A percentile compares a stretch with the other conserved stretches of the same genome.
These are phyloP conservation scores for Nepenthes alata DNA, from an alignment of 179 eudicot genomes.

Conservation along the genomic window DNA sequence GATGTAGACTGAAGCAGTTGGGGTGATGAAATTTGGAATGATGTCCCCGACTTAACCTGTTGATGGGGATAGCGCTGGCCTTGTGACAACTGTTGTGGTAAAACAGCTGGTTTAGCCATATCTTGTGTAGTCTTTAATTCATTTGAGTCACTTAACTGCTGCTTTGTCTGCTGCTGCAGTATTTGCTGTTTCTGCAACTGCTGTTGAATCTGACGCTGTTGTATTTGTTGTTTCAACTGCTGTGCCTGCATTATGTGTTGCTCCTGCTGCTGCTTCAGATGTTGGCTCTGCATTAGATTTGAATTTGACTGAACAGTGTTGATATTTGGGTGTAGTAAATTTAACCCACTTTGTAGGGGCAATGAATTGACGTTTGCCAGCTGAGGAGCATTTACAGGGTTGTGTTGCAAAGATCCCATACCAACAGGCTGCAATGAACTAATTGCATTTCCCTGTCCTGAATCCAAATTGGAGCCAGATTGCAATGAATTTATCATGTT, in stretches of 20 bases:
- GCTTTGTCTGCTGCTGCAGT: slow-evolving; percentile 37
- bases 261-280: slow-evolving; percentile 67
- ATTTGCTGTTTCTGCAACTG: slow-evolving; percentile 38
- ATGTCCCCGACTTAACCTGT: slow-evolving; percentile 55
- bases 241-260: slow-evolving; percentile 54
- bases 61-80: slow-evolving; percentile 66
- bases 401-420: slow-evolving; percentile 60
- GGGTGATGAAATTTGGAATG: slow-evolving; percentile 67
- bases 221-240: slow-evolving; percentile 54
- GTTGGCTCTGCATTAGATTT: slow-evolving; percentile 56
- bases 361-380: slow-evolving; percentile 45
- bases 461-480: slow-evolving; percentile 43
- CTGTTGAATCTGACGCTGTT: slow-evolving; percentile 55
- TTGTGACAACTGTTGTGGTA: slow-evolving; percentile 50
- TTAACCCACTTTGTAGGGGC: slow-evolving; percentile 59
- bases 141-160: slow-evolving; percentile 58
- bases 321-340: slow-evolving; percentile 39
- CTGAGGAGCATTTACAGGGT: slow-evolving; percentile 53
- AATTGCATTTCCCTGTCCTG: slow-evolving; percentile 54
- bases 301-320: slow-evolving; percentile 51
- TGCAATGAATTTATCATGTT: slow-evolving; percentile 41
- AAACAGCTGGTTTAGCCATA: slow-evolving; percentile 55
- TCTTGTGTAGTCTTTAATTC: slow-evolving; percentile 61
- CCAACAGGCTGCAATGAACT: slow-evolving; percentile 62
- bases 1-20: slow-evolving; percentile 59